Base-by-base conservation (phyloP, 2,329 filamentous ascomycete species). In the Cercospora sp. region DNA sequence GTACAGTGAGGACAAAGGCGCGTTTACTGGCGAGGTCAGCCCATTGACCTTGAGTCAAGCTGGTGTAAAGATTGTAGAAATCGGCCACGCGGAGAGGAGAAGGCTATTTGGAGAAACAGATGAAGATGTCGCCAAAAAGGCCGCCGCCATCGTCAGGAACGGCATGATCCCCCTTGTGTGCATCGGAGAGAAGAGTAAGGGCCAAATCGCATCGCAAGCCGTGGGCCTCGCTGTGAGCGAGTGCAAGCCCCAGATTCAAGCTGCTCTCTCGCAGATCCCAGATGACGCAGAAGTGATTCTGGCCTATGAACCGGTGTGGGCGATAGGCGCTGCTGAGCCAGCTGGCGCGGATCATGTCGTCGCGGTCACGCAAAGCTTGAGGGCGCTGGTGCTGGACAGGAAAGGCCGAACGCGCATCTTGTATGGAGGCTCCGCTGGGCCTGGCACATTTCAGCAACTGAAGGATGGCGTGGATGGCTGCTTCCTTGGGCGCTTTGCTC, bases 251-350 rank as follows among this genome's bases (percentile, higher is more conserved):
- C 91, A 94, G 79, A 83, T 96, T 65, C 83, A 84, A 45, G 82
- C 87, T 1, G 88, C 92, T 2, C 77, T 95, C 62, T 81, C 81
- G 0, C 85, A 83, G 0, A 81, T 94, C 7, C 85, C 88, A 0
- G 82, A 82, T 10, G 83, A 87, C 16, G 86, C 88, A 0, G 89
- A 93, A 59, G 85, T 95, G 5, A 86, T 94, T 6, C 84, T 96
- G 66, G 92, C 92, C 0, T 96, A 96, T 76, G 92, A 96, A 82
- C 92, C 92, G 7, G 91, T 95, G 1, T 96, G 92, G 92, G 92
- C 92, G 0, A 96, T 95, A 78, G 92, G 92, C 0, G 89, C 91
- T 9, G 82, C 85, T 1, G 83, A 89, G 74, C 92, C 92, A 2
- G 92, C 92, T 0, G 85, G 85, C 7, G 86, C 89, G 18, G 88